Percentiles rank a stretch among this genome's conserved stretches.
Conservation (phyloP, 371 early-diverging fungal genomes). For the Lichtheimia ornata region DNA sequence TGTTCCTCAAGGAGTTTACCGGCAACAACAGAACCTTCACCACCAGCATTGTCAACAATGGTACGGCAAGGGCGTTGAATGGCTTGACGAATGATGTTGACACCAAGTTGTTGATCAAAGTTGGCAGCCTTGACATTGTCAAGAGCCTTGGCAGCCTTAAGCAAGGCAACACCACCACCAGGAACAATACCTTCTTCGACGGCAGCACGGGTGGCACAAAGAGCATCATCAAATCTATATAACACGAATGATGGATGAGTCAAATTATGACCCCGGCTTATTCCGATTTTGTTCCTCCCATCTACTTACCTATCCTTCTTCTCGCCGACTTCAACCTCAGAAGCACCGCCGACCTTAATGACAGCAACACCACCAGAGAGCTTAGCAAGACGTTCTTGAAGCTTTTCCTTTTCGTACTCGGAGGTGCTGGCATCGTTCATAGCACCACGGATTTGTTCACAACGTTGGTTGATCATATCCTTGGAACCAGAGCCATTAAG, state of each 20-base stretch:
- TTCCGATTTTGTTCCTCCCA: background rate
- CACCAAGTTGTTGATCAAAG: conserved; percentile 97
- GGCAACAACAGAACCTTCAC: conserved; percentile 94
- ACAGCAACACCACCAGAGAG: conserved; percentile 97
- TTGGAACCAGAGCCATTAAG: conserved; percentile 92
- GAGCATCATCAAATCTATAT: conserved; percentile 86
- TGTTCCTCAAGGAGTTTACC: conserved; percentile 88
- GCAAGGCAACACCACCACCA: conserved; percentile 95
- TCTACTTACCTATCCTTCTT: conserved; percentile 88
- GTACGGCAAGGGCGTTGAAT: conserved; percentile 91
- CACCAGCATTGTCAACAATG: conserved; percentile 96
- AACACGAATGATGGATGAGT: background rate
- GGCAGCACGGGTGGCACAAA: conserved; percentile 98
- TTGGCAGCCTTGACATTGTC: conserved; percentile 80
- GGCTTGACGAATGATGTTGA: conserved; percentile 93
- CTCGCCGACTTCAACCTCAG: conserved; percentile 98
- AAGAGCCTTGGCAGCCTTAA: conserved; percentile 88
- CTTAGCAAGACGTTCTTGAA: conserved; percentile 98
- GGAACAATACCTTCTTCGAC: conserved; percentile 99
- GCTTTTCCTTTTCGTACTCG: conserved; percentile 97
- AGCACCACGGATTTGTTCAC: conserved; percentile 93
- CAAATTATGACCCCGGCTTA: background rate
- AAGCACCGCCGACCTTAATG: conserved; percentile 95
- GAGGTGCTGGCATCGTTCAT: conserved; percentile 81
- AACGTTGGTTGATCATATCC: conserved; percentile 86